Evolutionary conservation across 2,329 filamentous ascomycete genomes (phyloP), one percentile per base, ranked within the genome.

Genomic region (Claviceps spartinae): DNA sequence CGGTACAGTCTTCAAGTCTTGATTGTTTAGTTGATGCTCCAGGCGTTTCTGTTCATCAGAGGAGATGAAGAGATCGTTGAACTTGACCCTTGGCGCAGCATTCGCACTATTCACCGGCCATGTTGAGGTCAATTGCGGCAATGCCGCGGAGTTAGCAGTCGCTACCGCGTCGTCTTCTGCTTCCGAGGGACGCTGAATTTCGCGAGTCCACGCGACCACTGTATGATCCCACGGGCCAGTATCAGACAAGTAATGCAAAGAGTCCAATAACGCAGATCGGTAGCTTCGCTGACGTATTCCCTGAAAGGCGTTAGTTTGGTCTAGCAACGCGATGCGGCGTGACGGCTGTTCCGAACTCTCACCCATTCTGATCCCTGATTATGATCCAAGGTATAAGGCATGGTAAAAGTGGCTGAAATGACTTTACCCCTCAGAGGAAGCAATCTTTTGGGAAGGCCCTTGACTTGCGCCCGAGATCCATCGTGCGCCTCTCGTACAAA

Each of bases 151-250:
- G 18, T 42, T 16, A 26, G 18, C 24, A 5, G 20, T 36, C 5
- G 30, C n/a, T 18, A 9, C 24, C 2, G n/a, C 30, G 8, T 50
- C 26, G 3, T 50, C 37, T 11, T 41, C 38, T 11, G 81, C 9
- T 4, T 34, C 45, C 13, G 47, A 18, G 8, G 40, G 22, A 26
- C 34, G 43, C 13, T 48, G 77, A 52, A 90, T 83, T 66, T 96
- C 91, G 49, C 91, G 91, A 3, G 90, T 95, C 91, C 91, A 97
- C 40, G 88, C 90, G 49, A 97, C 86, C 2, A 95, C 78, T 0
- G 84, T 91, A 69, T 96, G 90, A 59, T 88, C 86, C 89, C 89
- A 96, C 18, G 84, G 82, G 2, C 83, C 82, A 44, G 84, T 75
- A 9, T 88, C 93, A 4, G 88, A 87, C 44, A 97, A 81, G 67